Base-by-base conservation (phyloP, 768 basidiomycete species). In the Russula brevipes region DNA sequence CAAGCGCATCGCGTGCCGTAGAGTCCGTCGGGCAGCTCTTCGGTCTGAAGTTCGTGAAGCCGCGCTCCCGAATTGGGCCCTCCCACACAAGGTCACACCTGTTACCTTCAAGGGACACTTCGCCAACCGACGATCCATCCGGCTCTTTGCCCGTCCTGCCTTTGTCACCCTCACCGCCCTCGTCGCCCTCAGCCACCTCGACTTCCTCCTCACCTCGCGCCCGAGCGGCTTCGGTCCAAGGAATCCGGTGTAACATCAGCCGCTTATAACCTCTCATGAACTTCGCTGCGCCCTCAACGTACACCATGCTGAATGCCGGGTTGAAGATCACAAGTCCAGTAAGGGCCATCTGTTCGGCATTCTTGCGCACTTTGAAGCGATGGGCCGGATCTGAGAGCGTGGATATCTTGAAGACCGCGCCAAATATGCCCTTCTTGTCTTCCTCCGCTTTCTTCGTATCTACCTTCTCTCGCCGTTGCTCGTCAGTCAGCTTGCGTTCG, bases 321-420 rank as follows among this genome's bases (percentile, higher is more conserved):
- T 95, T 86, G 82, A 94, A 93, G 70, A 97, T 88, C 70, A 91
- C 94, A 41, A 95, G 77, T 10, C 97, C 97, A 0, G 91, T 87
- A 14, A 98, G 79, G 64, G 84, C 86, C 72, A 88, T 80, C 72
- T 97, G 94, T 70, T 96, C 91, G 1, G 97, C 97, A 70, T 98
- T 98, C 80, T 91, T 94, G 62, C 91, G 86, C 57, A 98, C 91
- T 78, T 98, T 99, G 81, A 93, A 98, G 64, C 91, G 87, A 69
- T 99, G 97, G 11, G 91, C 81, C 1, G 89, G 93, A 72, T 98
- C 94, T n/a, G 86, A 82, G 51, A 99, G 84, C 59, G 83, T 88
- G 72, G 89, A 88, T 68, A 99, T 81, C 77, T 94, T 97, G 84
- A 91, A 99, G 5, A 92, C 88, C 30, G 91, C 89, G 10, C 87